Percentiles rank a stretch among this genome's conserved stretches.
These are phyloP conservation scores for Microsporum audouinii DNA, from an alignment of 2,329 filamentous ascomycete genomes.

Conservation along the genomic window DNA sequence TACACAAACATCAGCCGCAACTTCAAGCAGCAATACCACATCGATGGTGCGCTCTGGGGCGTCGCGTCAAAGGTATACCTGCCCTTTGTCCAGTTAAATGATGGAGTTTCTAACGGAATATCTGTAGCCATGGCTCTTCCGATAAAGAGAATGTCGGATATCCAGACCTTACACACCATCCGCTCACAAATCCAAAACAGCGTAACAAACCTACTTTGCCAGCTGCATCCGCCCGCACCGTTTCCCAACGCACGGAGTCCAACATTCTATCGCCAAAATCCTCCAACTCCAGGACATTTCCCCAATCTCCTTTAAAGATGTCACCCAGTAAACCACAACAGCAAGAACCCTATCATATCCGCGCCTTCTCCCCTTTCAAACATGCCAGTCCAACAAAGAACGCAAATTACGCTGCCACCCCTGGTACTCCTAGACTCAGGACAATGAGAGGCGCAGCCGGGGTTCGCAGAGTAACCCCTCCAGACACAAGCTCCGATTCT, in stretches of 20 bases:
- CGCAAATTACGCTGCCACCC: neutral
- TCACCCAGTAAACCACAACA: conserved; percentile 28
- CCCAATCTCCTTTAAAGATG: conserved; percentile 43
- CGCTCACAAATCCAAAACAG: conserved; percentile 60
- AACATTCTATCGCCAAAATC: conserved; percentile 70
- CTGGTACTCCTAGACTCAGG: neutral
- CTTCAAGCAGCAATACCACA: conserved; percentile 16
- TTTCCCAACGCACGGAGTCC: conserved; percentile 38
- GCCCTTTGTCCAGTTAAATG: neutral
- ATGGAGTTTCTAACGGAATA: conserved; percentile 25
- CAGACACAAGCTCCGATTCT: conserved; percentile 6
- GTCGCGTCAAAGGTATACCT: conserved; percentile 6
- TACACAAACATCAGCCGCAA: conserved; percentile 20
- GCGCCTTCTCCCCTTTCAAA: conserved; percentile 54
- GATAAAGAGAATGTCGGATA: conserved; percentile 64
- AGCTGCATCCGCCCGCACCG: conserved; percentile 30
- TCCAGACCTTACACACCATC: conserved; percentile 32
- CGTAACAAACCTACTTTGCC: conserved; percentile 35
- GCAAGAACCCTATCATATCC: conserved; percentile 46
- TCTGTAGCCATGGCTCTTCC: conserved; percentile 50
- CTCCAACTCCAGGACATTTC: conserved; percentile 61
- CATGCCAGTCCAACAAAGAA: conserved; percentile 31
- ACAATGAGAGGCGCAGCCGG: conserved; percentile 1
- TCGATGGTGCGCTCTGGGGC: conserved; percentile 18
- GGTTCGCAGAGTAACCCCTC: conserved; percentile 4